A percentile compares a stretch with the other conserved stretches of the same genome.
Conservation (phyloP, 2,329 filamentous ascomycete genomes). For the Sporothrix pallida region DNA sequence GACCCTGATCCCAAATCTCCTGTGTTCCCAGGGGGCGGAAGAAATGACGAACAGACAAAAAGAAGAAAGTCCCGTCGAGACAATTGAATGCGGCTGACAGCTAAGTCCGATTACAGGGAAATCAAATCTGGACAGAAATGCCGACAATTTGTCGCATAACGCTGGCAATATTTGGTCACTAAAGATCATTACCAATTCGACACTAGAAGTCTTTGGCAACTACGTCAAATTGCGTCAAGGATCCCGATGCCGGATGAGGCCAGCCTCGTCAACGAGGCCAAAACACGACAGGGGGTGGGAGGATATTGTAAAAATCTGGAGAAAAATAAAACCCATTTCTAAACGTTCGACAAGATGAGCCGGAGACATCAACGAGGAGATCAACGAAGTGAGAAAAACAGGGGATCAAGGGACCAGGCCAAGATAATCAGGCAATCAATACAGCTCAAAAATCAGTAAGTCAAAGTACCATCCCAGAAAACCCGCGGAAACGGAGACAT, state of each 20-base stretch:
- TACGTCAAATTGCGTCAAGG: background rate
- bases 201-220: background rate
- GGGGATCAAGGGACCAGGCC: background rate
- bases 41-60: background rate
- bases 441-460: no score
- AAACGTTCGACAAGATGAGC: no score
- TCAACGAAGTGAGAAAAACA: constrained; percentile 1
- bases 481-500: background rate
- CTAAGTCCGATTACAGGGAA: background rate
- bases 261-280: background rate
- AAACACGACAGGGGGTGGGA: background rate
- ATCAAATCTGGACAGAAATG: background rate
- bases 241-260: background rate
- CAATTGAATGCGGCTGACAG: background rate
- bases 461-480: background rate
- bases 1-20: background rate
- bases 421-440: no score
- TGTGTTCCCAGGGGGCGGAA: background rate
- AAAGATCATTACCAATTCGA: background rate
- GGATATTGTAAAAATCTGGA: background rate
- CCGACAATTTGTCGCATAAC: background rate
- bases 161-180: background rate
- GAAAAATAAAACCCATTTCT: no score
- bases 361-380: background rate
- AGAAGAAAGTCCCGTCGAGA: background rate